Conservation (phyloP, 345 rosid genomes). For the Gossypium ekmanianum region DNA sequence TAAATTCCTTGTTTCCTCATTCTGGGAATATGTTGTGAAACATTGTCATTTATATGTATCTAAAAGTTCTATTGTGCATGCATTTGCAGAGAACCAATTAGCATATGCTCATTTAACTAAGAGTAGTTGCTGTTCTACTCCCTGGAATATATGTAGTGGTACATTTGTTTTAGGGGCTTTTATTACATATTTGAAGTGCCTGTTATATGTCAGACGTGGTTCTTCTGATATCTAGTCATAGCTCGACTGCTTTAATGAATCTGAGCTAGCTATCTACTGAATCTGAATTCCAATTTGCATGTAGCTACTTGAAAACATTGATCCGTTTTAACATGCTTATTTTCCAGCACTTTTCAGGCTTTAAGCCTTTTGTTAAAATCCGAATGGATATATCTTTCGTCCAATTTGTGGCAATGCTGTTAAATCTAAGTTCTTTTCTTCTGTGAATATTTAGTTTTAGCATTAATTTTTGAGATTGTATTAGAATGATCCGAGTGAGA, state of each 20-base stretch:
- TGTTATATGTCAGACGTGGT: neutral
- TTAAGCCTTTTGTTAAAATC: neutral
- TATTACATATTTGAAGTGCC: neutral
- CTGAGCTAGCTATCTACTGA: neutral
- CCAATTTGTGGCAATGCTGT: neutral
- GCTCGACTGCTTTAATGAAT: neutral
- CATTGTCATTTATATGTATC: neutral
- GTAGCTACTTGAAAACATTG: neutral
- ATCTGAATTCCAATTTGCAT: neutral
- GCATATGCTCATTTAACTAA: neutral
- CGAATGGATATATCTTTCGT: neutral
- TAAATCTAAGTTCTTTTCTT: too few species aligned
- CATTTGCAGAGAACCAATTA: neutral
- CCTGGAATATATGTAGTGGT: neutral
- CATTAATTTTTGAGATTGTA: neutral
- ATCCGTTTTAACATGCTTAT: neutral
- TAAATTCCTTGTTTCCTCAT: neutral
- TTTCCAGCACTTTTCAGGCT: neutral
- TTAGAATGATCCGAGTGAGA: neutral
- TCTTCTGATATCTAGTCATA: neutral
- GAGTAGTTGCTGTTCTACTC: neutral
- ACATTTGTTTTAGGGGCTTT: neutral
- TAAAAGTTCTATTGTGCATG: neutral
- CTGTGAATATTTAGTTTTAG: neutral
- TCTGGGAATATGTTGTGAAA: neutral